Conservation (phyloP, 352 stramenopile species). For the Globisporangium splendens region DNA sequence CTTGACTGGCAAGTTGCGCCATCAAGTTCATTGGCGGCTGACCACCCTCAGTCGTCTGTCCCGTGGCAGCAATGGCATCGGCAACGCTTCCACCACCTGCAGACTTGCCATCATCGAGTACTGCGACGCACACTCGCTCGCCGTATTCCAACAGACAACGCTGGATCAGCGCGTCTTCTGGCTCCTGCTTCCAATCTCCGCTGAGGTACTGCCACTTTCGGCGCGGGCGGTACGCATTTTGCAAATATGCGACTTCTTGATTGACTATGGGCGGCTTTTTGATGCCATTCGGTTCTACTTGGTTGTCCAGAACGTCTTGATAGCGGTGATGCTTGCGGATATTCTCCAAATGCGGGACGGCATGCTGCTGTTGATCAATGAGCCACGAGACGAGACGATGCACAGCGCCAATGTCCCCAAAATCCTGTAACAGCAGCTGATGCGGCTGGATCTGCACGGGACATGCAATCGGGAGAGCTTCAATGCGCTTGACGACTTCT, state of each 20-base stretch:
- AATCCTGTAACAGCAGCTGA: slow-evolving; percentile 76
- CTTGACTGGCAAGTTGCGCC: slow-evolving; percentile 48
- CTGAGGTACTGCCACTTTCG: slow-evolving; percentile 42
- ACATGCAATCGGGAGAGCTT: slow-evolving; percentile 28
- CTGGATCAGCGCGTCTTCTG: slow-evolving; percentile 71
- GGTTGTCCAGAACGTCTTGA: slow-evolving; percentile 18
- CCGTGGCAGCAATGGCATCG: slow-evolving; percentile 5
- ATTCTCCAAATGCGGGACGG: slow-evolving; percentile 29
- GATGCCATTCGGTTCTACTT: background rate
- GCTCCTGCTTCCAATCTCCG: slow-evolving; percentile 24
- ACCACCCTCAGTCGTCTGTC: background rate
- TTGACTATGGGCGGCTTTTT: slow-evolving; percentile 23
- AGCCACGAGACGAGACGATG: slow-evolving; percentile 50
- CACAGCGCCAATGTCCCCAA: slow-evolving; percentile 62
- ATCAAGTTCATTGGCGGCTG: slow-evolving; percentile 12
- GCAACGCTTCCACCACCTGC: background rate
- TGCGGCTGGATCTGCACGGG: slow-evolving; percentile 53
- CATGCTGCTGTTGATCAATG: slow-evolving; percentile 30
- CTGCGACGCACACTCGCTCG: slow-evolving; percentile 35
- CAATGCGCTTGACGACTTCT: slow-evolving; percentile 44
- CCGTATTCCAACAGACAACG: slow-evolving; percentile 81
- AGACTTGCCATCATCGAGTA: slow-evolving; percentile 2
- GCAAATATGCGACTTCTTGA: slow-evolving; percentile 41
- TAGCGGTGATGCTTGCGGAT: slow-evolving; percentile 31
- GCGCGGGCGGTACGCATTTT: slow-evolving; percentile 33